Evolutionary conservation across 495 filamentous ascomycete species (phyloP).

Genomic region (Lasiosphaeris hirsuta): DNA sequence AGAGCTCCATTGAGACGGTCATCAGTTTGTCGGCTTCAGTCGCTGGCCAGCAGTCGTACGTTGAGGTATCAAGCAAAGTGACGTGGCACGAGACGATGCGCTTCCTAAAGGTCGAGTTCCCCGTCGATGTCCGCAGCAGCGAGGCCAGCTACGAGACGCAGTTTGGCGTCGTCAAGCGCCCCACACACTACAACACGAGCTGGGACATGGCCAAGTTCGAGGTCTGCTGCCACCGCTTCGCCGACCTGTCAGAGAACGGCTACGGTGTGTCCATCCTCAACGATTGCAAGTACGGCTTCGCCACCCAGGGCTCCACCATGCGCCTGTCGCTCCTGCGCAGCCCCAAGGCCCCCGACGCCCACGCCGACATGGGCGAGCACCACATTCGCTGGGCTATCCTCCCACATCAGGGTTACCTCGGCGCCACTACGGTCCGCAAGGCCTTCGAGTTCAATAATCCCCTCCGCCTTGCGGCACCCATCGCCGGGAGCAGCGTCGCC

Average conservation of each 20-base stretch:
- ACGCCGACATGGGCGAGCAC: slow-evolving; percentile 95
- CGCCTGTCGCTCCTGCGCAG: slow-evolving; percentile 82
- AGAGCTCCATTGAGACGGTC: slow-evolving; percentile 82
- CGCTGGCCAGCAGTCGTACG: slow-evolving; percentile 59
- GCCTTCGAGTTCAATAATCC: slow-evolving; percentile 90
- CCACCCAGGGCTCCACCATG: slow-evolving; percentile 88
- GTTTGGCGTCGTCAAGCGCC: slow-evolving; percentile 81
- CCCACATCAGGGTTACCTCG: slow-evolving; percentile 72
- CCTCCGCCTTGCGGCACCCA: slow-evolving; percentile 49
- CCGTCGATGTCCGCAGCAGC: slow-evolving; percentile 85
- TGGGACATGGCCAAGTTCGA: slow-evolving; percentile 99
- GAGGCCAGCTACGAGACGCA: slow-evolving; percentile 96
- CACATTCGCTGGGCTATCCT: slow-evolving; percentile 87
- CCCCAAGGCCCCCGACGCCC: slow-evolving; percentile 93
- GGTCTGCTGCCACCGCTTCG: slow-evolving; percentile 95
- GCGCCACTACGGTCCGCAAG: slow-evolving; percentile 70
- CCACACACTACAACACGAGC: slow-evolving; percentile 93
- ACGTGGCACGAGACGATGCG: slow-evolving; percentile 96
- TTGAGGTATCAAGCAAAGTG: slow-evolving; percentile 79
- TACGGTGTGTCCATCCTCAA: slow-evolving; percentile 95
- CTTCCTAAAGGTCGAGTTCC: slow-evolving; percentile 98
- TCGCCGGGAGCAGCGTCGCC: slow-evolving; percentile 22
- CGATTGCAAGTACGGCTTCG: slow-evolving; percentile 96
- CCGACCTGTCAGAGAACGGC: slow-evolving; percentile 87
- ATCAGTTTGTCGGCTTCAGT: slow-evolving; percentile 72